Evolutionary conservation across 805 yeast genomes (phyloP).

Genomic region (Yamadazyma sp.): DNA sequence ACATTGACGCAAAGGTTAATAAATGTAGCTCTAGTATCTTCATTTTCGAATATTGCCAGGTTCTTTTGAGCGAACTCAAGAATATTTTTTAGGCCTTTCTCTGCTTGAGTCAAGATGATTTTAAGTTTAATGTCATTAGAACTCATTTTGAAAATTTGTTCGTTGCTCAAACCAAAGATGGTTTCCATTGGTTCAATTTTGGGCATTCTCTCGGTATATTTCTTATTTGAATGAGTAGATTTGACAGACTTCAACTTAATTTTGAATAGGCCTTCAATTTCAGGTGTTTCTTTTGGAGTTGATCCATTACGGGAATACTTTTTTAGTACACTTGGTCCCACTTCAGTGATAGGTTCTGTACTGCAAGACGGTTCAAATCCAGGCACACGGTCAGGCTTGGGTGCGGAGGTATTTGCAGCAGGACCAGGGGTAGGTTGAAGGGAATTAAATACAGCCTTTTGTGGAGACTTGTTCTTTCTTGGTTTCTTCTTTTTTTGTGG

Average conservation of each 20-base stretch:
- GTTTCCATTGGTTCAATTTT: conserved; percentile 34
- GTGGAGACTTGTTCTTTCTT: no score
- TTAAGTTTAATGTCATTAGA: conserved; percentile 39
- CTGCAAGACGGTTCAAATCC: no score
- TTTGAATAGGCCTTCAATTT: conserved; percentile 3
- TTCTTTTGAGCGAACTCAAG: conserved; percentile 8
- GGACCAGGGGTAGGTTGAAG: no score
- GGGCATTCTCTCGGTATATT: conserved; percentile 29
- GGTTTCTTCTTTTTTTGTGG: no score
- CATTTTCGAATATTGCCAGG: conserved; percentile 9
- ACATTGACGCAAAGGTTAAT: conserved; percentile 31
- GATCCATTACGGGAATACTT: not conserved
- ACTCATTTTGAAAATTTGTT: conserved; percentile 32
- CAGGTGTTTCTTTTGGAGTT: no score
- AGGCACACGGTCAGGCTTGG: no score
- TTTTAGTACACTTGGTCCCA: no score
- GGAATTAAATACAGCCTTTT: no score
- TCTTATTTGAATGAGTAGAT: conserved; percentile 20
- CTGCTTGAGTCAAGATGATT: conserved; percentile 32
- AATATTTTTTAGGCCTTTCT: conserved; percentile 9
- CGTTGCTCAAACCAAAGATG: conserved; percentile 36
- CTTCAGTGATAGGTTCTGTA: no score
- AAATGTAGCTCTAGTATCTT: conserved; percentile 20
- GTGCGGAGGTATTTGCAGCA: no score
- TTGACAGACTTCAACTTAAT: conserved; percentile 26